A percentile compares a stretch with the other conserved stretches of the same genome.
These are phyloP conservation scores for Exophiala viscosa DNA, from an alignment of 2,329 filamentous ascomycete species.

Conservation along the genomic window DNA sequence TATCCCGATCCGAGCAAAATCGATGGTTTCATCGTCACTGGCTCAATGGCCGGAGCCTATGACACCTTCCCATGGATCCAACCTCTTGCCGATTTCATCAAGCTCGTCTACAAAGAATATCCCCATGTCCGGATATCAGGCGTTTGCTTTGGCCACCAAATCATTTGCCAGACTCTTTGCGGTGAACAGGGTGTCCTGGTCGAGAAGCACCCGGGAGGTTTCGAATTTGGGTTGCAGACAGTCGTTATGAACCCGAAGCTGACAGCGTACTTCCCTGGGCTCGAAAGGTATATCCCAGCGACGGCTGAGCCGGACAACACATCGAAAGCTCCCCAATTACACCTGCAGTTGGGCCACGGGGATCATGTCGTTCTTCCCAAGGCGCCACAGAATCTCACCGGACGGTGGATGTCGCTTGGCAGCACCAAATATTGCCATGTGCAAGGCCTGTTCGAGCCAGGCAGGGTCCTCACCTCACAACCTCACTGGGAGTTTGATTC, in stretches of 20 bases:
- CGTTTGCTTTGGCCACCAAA: constrained; percentile 2
- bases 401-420: not conserved
- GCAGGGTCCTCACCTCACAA: not conserved
- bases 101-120: not conserved
- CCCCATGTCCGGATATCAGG: constrained; percentile 1
- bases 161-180: not conserved
- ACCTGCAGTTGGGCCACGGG: not conserved
- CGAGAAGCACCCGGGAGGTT: constrained; percentile 1
- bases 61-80: constrained; percentile 1
- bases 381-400: not conserved
- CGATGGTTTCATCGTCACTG: not conserved
- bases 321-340: not conserved
- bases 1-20: not conserved
- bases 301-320: not conserved
- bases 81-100: not conserved
- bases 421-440: not conserved
- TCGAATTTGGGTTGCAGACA: not conserved
- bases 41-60: not conserved
- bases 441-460: not conserved
- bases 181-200: not conserved
- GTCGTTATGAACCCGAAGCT: not conserved
- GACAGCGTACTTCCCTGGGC: not conserved
- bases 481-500: constrained; percentile 1
- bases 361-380: constrained; percentile 1
- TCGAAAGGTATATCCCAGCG: not conserved